phyloP scores from a whole-genome alignment of 2,329 filamentous ascomycete species.

The Trichoderma harzianum region DNA sequence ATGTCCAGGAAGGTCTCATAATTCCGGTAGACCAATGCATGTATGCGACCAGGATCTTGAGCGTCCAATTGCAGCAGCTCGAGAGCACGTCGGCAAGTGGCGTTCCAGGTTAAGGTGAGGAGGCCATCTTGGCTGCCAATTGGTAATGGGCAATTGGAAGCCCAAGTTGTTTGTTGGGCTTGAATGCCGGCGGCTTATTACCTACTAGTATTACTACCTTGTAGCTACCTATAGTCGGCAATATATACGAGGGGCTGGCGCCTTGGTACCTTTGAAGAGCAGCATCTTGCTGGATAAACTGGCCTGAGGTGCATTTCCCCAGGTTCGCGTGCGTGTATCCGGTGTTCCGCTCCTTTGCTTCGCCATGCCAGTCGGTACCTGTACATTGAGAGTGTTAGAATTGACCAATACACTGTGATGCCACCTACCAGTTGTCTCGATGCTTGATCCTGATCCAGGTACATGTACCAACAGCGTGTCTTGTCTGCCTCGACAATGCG shows the following conservation, averaged over 20 bases:
- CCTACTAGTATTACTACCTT: background rate
- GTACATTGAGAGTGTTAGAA: background rate
- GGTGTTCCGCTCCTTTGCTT: background rate
- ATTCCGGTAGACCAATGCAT: background rate
- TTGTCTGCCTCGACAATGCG: background rate
- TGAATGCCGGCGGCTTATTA: background rate
- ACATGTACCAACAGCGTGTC: background rate
- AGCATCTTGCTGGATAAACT: background rate
- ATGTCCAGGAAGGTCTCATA: background rate
- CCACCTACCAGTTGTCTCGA: background rate
- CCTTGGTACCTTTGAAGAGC: background rate
- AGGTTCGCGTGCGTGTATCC: background rate
- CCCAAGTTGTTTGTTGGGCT: background rate
- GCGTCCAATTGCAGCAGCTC: background rate
- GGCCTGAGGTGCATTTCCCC: background rate
- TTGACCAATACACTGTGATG: background rate
- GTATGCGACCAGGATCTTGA: background rate
- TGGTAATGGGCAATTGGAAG: background rate
- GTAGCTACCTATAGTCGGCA: background rate
- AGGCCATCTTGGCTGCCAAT: background rate
- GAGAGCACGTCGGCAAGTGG: background rate
- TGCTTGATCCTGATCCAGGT: background rate
- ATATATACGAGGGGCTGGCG: background rate
- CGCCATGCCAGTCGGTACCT: background rate
- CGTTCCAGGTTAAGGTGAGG: background rate